A percentile compares a stretch with the other conserved stretches of the same genome.
phyloP scores from a whole-genome alignment of 768 basidiomycete species.

The Tulasnella sp. region DNA sequence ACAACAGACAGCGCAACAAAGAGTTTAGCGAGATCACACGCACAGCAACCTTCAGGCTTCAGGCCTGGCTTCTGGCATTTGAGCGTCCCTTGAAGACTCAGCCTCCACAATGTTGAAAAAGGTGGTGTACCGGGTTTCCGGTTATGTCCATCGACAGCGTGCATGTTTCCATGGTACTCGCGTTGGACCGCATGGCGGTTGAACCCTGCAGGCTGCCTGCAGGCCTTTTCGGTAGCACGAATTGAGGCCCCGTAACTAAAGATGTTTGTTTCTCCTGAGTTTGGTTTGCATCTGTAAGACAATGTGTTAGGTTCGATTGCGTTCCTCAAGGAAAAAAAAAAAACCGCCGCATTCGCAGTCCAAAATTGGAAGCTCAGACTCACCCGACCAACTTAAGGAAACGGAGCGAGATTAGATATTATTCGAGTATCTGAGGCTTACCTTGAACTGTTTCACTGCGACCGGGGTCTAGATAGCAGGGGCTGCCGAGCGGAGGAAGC shows the following conservation, averaged over 20 bases:
- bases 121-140: slow-evolving; percentile 53
- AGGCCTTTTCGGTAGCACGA: slow-evolving; percentile 68
- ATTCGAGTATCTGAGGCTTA: too few relatives aligned
- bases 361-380: too few relatives aligned
- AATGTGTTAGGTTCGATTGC: slow-evolving; percentile 82
- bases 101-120: slow-evolving; percentile 67
- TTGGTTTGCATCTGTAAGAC: slow-evolving; percentile 78
- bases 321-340: too few relatives aligned
- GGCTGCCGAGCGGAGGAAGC: slow-evolving; percentile 63
- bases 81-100: slow-evolving; percentile 85
- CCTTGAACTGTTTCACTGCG: slow-evolving; percentile 21
- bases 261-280: slow-evolving; percentile 37
- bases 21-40: slow-evolving; percentile 53
- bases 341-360: too few relatives aligned
- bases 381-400: too few relatives aligned
- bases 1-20: background rate
- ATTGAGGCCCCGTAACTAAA: slow-evolving; percentile 59
- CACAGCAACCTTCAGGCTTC: slow-evolving; percentile 62
- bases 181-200: too few relatives aligned
- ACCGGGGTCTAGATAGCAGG: slow-evolving; percentile 64
- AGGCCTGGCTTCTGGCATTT: slow-evolving; percentile 69
- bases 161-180: too few relatives aligned
- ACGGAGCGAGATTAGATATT: too few relatives aligned
- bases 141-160: too few relatives aligned
- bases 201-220: slow-evolving; percentile 62